phyloP scores from a whole-genome alignment of 139 green algal species.

The Deuterostichococcus epilithicus region DNA sequence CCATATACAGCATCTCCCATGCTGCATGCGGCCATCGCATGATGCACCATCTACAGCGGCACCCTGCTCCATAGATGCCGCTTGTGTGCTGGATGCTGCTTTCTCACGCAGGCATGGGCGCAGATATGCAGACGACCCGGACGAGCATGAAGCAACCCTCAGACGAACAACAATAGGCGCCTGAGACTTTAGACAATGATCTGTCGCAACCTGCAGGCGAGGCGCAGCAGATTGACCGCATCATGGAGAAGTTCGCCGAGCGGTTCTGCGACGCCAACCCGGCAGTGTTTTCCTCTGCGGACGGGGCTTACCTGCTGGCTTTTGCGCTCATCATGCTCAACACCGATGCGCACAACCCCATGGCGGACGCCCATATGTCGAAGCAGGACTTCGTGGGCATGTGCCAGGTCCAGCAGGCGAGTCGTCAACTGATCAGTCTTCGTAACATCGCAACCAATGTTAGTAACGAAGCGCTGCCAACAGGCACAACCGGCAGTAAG shows the following conservation, averaged over 20 bases:
- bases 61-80: too few species aligned
- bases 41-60: too few species aligned
- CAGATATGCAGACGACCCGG: too few species aligned
- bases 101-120: too few species aligned
- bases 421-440: not conserved
- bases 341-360: conserved; percentile 92
- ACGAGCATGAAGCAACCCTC: too few species aligned
- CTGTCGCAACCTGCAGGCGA: conserved; percentile 51
- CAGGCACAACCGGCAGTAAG: too few species aligned
- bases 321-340: conserved; percentile 97
- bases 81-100: too few species aligned
- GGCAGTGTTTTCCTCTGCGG: conserved; percentile 61
- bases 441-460: too few species aligned
- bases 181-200: not conserved
- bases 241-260: conserved; percentile 90
- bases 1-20: too few species aligned
- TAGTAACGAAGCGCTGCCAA: too few species aligned
- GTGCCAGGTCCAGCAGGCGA: conserved; percentile 28
- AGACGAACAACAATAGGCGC: too few species aligned
- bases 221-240: conserved; percentile 89
- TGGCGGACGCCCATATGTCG: conserved; percentile 76
- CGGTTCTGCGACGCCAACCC: conserved; percentile 74
- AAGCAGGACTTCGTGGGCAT: conserved; percentile 81
- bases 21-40: too few species aligned
- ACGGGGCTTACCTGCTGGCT: conserved; percentile 82